Percentiles rank a stretch among this genome's conserved stretches.
These are phyloP conservation scores for Phaseolus lunatus DNA, from an alignment of 306 rosid genomes.

Conservation along the genomic window DNA sequence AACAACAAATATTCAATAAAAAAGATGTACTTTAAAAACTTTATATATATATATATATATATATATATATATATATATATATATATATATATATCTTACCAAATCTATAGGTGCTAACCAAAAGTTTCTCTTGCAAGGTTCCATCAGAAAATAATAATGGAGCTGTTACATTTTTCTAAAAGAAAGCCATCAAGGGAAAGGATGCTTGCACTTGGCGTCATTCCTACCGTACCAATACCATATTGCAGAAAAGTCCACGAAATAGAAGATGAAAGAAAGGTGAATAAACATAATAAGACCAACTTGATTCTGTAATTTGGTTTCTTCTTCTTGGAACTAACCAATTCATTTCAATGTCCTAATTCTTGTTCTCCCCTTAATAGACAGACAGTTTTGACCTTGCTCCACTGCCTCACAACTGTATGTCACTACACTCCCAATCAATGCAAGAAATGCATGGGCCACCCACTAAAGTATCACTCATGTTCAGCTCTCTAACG, in stretches of 20 bases:
- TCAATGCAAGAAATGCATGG: not conserved
- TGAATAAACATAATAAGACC: slow-evolving; percentile 53
- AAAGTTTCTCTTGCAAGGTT: slow-evolving; percentile 14
- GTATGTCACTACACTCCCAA: slow-evolving; percentile 24
- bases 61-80: too few relatives aligned
- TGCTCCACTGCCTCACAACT: slow-evolving; percentile 20
- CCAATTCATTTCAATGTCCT: slow-evolving; percentile 37
- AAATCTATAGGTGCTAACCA: too few relatives aligned
- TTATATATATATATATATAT: too few relatives aligned
- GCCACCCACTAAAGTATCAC: too few relatives aligned
- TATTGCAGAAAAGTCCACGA: slow-evolving; percentile 58
- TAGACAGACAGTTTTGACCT: slow-evolving; percentile 11
- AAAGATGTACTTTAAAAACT: not conserved
- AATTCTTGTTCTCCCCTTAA: slow-evolving; percentile 17
- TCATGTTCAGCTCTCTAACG: too few relatives aligned
- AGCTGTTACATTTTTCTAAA: not conserved
- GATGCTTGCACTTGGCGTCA: slow-evolving; percentile 45
- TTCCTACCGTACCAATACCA: slow-evolving; percentile 7
- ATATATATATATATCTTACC: too few relatives aligned
- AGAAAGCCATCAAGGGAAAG: not conserved
- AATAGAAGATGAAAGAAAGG: slow-evolving; percentile 50
- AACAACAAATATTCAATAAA: not conserved
- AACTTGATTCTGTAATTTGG: slow-evolving; percentile 62
- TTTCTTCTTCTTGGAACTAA: slow-evolving; percentile 57
- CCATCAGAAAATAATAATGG: slow-evolving; percentile 31